A percentile compares a stretch with the other conserved stretches of the same genome.
Evolutionary conservation across 192 early-diverging fungal species (phyloP).

Genomic region (Linnemannia zychae): DNA sequence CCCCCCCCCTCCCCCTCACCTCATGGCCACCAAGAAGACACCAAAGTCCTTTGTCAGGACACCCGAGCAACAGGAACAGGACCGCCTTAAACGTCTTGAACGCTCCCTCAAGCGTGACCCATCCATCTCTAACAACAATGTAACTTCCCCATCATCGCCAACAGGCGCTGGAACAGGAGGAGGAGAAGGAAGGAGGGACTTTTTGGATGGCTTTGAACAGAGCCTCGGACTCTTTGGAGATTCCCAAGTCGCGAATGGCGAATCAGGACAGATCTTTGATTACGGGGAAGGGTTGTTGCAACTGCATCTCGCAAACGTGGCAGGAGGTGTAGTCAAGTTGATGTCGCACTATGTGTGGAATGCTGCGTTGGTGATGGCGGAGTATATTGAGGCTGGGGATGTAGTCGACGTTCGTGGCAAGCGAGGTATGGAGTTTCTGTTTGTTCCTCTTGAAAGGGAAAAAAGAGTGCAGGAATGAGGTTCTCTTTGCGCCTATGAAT

Average conservation of each 20-base stretch:
- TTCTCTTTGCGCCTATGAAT: neutral
- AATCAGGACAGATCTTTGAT: slow-evolving; percentile 50
- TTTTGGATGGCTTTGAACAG: slow-evolving; percentile 45
- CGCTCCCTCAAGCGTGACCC: slow-evolving; percentile 13
- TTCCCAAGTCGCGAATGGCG: slow-evolving; percentile 45
- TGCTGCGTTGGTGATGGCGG: slow-evolving; percentile 46
- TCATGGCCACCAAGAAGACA: neutral
- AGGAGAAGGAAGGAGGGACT: slow-evolving; percentile 9
- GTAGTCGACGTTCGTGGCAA: slow-evolving; percentile 28
- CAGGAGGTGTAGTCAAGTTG: slow-evolving; percentile 33
- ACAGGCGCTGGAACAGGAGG: neutral
- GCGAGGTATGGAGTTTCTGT: slow-evolving; percentile 25
- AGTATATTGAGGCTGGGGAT: slow-evolving; percentile 40
- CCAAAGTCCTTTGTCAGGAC: neutral
- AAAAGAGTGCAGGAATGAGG: no score
- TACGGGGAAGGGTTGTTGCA: slow-evolving; percentile 18
- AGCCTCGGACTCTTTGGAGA: slow-evolving; percentile 54
- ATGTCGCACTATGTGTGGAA: slow-evolving; percentile 57
- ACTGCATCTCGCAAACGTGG: slow-evolving; percentile 48
- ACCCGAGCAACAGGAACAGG: slow-evolving; percentile 29
- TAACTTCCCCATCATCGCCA: neutral
- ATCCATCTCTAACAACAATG: neutral
- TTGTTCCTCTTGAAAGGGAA: neutral
- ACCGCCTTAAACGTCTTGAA: slow-evolving; percentile 23
- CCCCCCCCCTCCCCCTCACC: neutral